Evolutionary conservation across 306 rosid species (phyloP), one percentile per base, ranked within the genome.

Genomic region (Biancaea sappan): DNA sequence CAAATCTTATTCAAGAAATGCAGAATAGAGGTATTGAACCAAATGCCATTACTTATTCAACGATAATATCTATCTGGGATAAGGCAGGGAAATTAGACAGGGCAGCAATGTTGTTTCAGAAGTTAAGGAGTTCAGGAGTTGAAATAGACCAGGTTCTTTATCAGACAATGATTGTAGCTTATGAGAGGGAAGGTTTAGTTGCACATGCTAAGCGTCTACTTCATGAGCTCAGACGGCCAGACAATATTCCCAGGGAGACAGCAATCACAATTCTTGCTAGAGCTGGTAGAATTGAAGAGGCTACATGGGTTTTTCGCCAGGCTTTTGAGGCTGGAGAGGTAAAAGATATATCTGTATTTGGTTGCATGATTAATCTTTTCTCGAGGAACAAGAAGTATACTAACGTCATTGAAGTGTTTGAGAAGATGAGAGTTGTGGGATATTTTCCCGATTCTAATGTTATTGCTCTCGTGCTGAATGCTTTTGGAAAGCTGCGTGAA

Each of bases 271-370:
- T 94, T 69, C 93, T 94, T 31, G 92, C 97, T 12, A 76, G 89
- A 73, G 96, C 98, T n/a, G 97, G 96, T 69, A 83, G 92, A 65
- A 68, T 91, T 21, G 98, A 91, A 64, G 97, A 94, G 84, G 96
- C 97, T 74, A 88, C 91, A 1, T 94, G 97, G 97, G 91, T 94
- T 80, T 94, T 94, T 62, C 92, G 98, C 21, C 97, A 91, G 78
- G 95, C 94, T 34, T 88, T 86, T 66, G 88, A 81, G 52, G 88
- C 89, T 3, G 96, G 96, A 56, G 90, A 91, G 71, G 83, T 88
- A 24, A 91, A 87, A 76, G 87, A 91, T 60, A 94, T 94, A 84
- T 83, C 96, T 3, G 91, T 91, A 13, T 90, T 85, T 69, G 85
- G 86, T 41, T 88, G 93, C 77, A 85, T 88, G 97, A 88, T 94